Conservation (phyloP, 768 basidiomycete species). For the Mrakia hoshinonis region DNA sequence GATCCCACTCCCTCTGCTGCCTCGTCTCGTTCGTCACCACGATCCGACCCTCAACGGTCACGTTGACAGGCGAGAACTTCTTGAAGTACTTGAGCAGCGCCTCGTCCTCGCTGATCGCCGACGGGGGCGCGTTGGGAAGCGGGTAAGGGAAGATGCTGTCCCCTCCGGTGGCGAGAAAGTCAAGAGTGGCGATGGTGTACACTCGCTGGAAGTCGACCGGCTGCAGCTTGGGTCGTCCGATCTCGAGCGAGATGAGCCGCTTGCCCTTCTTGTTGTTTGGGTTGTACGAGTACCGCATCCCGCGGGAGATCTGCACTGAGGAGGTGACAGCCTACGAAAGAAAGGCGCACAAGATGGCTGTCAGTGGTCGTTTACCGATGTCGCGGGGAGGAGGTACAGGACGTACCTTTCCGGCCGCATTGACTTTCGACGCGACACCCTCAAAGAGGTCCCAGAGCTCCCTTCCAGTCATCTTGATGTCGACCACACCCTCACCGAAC, state of each 20-base stretch:
- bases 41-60: conserved; percentile 31
- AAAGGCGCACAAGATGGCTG: background rate
- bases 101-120: conserved; percentile 30
- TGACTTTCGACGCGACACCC: conserved; percentile 42
- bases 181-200: conserved; percentile 35
- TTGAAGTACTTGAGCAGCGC: conserved; percentile 31
- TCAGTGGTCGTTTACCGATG: background rate
- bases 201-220: conserved; percentile 30
- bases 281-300: conserved; percentile 36
- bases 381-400: background rate
- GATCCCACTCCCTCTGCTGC: conserved; percentile 12
- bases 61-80: conserved; percentile 31
- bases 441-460: conserved; percentile 47
- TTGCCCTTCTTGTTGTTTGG: conserved; percentile 32
- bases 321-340: conserved; percentile 41
- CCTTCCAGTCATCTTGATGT: conserved; percentile 44
- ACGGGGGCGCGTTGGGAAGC: background rate
- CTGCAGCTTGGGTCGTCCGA: conserved; percentile 25
- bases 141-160: conserved; percentile 32
- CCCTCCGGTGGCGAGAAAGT: conserved; percentile 35
- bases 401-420: conserved; percentile 24
- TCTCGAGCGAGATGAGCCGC: conserved; percentile 33
- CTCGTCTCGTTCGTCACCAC: conserved; percentile 29
- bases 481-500: conserved; percentile 45
- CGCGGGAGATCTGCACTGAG: conserved; percentile 44